Conservation (phyloP, 305 asterid species). For the Rubia tinctorum region DNA sequence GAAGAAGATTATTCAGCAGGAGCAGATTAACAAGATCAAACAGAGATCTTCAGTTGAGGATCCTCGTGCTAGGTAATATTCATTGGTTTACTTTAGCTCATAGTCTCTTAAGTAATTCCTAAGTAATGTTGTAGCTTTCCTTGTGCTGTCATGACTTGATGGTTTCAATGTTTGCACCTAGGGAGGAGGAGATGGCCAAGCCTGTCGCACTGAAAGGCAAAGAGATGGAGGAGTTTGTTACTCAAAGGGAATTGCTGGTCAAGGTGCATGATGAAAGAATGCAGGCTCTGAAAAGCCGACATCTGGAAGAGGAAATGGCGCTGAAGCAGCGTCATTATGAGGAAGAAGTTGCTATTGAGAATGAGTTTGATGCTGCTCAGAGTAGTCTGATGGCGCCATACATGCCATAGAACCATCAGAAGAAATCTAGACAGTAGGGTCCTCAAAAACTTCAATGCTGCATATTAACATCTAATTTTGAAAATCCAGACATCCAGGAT, state of each 20-base stretch:
- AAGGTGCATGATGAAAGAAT: conserved; percentile 35
- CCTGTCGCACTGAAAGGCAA: conserved; percentile 48
- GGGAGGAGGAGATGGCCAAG: conserved; percentile 40
- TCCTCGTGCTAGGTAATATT: conserved; percentile 38
- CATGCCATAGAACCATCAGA: conserved; percentile 23
- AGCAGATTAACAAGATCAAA: conserved; percentile 40
- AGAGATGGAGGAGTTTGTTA: conserved; percentile 41
- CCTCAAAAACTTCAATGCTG: no score
- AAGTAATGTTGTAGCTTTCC: background rate
- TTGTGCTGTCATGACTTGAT: background rate
- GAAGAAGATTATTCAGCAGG: conserved; percentile 41
- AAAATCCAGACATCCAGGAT: background rate
- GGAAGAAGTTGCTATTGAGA: conserved; percentile 50
- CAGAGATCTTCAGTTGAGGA: conserved; percentile 24
- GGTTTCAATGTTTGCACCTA: conserved; percentile 16
- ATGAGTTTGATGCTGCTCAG: conserved; percentile 37
- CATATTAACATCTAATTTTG: background rate
- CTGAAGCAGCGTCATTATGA: conserved; percentile 40
- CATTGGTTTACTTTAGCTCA: background rate
- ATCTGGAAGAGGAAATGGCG: conserved; percentile 36
- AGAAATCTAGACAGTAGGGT: background rate
- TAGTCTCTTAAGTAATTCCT: background rate
- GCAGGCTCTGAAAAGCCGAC: conserved; percentile 37
- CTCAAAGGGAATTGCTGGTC: conserved; percentile 40
- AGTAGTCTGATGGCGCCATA: conserved; percentile 40